Evolutionary conservation across 2,329 filamentous ascomycete species (phyloP), one percentile per base, ranked within the genome.

Genomic region (Trichoderma sp.): DNA sequence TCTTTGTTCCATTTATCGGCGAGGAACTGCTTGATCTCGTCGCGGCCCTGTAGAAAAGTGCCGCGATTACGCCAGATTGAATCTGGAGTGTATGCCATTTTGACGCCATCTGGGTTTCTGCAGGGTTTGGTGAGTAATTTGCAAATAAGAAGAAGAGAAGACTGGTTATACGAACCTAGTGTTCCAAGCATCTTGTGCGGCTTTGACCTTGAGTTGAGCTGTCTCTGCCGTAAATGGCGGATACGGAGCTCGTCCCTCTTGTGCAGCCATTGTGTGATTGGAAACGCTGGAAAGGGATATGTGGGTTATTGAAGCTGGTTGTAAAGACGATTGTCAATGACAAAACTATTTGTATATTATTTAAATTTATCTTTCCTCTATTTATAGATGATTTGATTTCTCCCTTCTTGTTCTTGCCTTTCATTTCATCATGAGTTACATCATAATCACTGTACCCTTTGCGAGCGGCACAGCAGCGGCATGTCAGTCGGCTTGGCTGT

Each of bases 111-210:
- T 0, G 92, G 91, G 69, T 92, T 82, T 73, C 90, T 92, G 8
- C 6, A 53, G 12, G 35, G 12, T 13, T 9, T 17, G 6, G 7
- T 12, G 9, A 10, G n/a, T 19, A 53, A 10, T 27, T 27, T n/a
- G 12, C 2, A 5, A 13, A 12, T 22, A 5, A 22, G 5, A n/a
- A 3, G 5, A 22, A 34, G n/a, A 25, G 2, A 0, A 2, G 8
- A 17, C 10, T 3, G 32, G 32, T 5, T 32, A 32, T 48, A 19
- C 80, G 71, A 78, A 92, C 90, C 82, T 86, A 1, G 89, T 90
- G 74, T 96, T 97, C 93, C 93, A 96, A 3, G 90, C 82, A 76
- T 92, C 87, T 76, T 97, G 93, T 0, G 92, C 92, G 19, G 89
- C 89, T 80, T 96, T 96, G 70, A 96, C 92, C 77, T 96, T 96